Percentiles rank a stretch among this genome's conserved stretches.
Evolutionary conservation across 768 basidiomycete species (phyloP).

Genomic region (Roridomyces roridus): DNA sequence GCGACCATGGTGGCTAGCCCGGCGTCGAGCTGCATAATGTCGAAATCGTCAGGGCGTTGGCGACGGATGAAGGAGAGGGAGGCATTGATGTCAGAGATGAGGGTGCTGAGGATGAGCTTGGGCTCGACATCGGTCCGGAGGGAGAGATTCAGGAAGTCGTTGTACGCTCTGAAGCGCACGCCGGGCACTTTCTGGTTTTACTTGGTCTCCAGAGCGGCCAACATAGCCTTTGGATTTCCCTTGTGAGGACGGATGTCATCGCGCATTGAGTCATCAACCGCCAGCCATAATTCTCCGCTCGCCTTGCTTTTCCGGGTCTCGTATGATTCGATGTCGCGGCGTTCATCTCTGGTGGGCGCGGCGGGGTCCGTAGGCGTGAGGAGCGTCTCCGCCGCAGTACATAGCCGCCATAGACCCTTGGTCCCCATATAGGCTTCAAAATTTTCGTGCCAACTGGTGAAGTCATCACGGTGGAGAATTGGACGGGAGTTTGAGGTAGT

Average conservation of each 20-base stretch:
- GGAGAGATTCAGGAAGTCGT: too few species aligned
- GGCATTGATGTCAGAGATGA: neutral
- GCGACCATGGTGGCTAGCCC: slow-evolving; percentile 14
- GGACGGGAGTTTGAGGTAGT: neutral
- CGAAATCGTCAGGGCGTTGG: neutral
- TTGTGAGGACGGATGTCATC: neutral
- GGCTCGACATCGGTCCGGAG: neutral
- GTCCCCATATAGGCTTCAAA: neutral
- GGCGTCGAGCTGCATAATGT: slow-evolving; percentile 2
- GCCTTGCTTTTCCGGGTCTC: slow-evolving; percentile 3
- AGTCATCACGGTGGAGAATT: neutral
- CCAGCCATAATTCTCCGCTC: slow-evolving; percentile 1
- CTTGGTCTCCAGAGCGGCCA: neutral
- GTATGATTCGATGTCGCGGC: neutral
- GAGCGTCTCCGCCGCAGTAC: neutral
- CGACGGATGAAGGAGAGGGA: too few species aligned
- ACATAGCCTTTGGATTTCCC: neutral
- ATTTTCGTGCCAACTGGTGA: neutral
- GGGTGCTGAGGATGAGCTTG: neutral
- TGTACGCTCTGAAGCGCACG: too few species aligned
- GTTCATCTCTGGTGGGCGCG: slow-evolving; percentile 1
- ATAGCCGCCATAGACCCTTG: slow-evolving; percentile 5
- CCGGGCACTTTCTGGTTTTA: too few species aligned
- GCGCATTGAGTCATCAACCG: slow-evolving; percentile 3
- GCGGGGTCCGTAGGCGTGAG: neutral